These are phyloP conservation scores for Kazachstania sp. DNA, from an alignment of 1,139 yeast genomes.

Conservation along the genomic window DNA sequence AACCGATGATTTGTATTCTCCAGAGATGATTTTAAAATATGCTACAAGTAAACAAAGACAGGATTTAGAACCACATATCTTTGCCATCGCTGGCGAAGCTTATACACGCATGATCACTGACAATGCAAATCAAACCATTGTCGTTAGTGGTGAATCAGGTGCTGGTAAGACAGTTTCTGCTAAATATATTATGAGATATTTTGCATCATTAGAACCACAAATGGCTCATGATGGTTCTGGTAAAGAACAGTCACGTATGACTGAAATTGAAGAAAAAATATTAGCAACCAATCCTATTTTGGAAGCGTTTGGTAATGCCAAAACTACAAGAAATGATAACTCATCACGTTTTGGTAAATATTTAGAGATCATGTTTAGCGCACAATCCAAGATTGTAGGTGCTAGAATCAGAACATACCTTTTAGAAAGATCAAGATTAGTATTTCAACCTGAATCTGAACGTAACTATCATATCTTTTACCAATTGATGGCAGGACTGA, in stretches of 20 bases:
- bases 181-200: conserved; percentile 93
- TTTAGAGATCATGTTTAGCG: conserved; percentile 79
- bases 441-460: conserved; percentile 81
- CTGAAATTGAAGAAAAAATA: conserved; percentile 88
- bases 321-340: conserved; percentile 93
- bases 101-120: conserved; percentile 88
- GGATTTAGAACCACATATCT: conserved; percentile 92
- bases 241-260: conserved; percentile 54
- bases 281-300: conserved; percentile 96
- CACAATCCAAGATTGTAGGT: conserved; percentile 72
- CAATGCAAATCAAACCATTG: conserved; percentile 82
- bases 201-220: conserved; percentile 75
- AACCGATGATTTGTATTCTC: conserved; percentile 83
- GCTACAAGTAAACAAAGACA: conserved; percentile 53
- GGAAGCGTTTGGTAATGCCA: conserved; percentile 99
- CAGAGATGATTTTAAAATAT: conserved; percentile 87
- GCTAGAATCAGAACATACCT: conserved; percentile 90
- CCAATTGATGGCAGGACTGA: conserved; percentile 73
- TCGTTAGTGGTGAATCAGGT: conserved; percentile 96
- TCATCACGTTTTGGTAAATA: conserved; percentile 97
- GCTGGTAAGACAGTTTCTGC: conserved; percentile 99
- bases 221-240: conserved; percentile 22
- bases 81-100: conserved; percentile 98
- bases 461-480: conserved; percentile 94
- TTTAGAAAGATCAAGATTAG: conserved; percentile 87